Evolutionary conservation across 2,329 filamentous ascomycete species (phyloP).

Genomic region (Curvularia eragrostidis): DNA sequence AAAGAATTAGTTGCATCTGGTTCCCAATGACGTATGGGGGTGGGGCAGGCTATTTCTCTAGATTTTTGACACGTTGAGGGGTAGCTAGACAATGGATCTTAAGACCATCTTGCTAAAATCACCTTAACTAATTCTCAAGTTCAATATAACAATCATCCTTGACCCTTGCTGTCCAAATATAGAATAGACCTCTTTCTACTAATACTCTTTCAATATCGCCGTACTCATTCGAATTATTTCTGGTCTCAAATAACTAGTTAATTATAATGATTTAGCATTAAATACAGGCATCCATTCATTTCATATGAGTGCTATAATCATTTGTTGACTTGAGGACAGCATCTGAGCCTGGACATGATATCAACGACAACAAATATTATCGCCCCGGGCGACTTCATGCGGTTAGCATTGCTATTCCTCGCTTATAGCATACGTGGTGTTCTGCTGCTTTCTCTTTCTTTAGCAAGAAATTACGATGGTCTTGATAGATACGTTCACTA

Average conservation of each 20-base stretch:
- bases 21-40: not conserved
- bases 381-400: not conserved
- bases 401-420: conserved; percentile 1
- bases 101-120: not conserved
- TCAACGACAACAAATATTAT: too few species aligned
- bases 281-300: not conserved
- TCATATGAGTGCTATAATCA: not conserved
- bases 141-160: not conserved
- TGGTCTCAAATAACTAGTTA: too few species aligned
- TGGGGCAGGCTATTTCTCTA: not conserved
- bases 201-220: too few species aligned
- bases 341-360: not conserved
- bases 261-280: not conserved
- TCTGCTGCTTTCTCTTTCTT: not conserved
- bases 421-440: conserved; percentile 1
- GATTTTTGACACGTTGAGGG: too few species aligned
- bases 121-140: not conserved
- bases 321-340: not conserved
- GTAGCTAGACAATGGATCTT: too few species aligned
- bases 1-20: not conserved
- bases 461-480: not conserved
- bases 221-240: too few species aligned
- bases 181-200: not conserved
- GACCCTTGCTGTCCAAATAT: not conserved
- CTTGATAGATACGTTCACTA: not conserved